Conservation (phyloP, 208 protist genomes). For the Porcisia hertigi region DNA sequence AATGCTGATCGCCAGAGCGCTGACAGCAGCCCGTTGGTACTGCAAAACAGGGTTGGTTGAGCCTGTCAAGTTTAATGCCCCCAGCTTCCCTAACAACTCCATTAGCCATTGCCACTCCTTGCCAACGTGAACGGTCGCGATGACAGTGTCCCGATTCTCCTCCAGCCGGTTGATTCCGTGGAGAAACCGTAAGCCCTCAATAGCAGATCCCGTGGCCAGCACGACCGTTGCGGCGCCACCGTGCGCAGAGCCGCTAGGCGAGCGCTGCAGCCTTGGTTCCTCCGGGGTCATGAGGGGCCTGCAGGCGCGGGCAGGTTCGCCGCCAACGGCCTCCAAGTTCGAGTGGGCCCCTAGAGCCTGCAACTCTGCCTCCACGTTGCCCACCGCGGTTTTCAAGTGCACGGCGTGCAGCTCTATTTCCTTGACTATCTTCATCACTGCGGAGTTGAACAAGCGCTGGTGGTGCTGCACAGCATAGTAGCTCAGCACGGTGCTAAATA, state of each 20-base stretch:
- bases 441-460: conserved; percentile 30
- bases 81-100: conserved; percentile 7
- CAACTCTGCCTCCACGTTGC: conserved; percentile 31
- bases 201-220: background rate
- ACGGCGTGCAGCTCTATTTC: conserved; percentile 35
- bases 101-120: conserved; percentile 34
- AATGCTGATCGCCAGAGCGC: conserved; percentile 5
- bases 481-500: conserved; percentile 43
- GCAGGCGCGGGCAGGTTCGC: background rate
- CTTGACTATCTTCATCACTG: conserved; percentile 29
- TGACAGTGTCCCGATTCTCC: conserved; percentile 15
- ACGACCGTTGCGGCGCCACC: background rate
- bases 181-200: background rate
- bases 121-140: conserved; percentile 30
- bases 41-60: background rate
- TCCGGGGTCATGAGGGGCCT: conserved; percentile 5
- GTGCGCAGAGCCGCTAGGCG: background rate
- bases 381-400: conserved; percentile 21
- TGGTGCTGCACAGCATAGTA: conserved; percentile 48
- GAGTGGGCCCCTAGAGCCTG: conserved; percentile 11
- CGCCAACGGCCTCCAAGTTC: background rate
- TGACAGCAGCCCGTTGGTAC: conserved; percentile 13
- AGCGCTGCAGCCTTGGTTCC: conserved; percentile 5
- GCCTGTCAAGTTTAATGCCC: background rate
- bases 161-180: conserved; percentile 22